Percentiles rank a stretch among this genome's conserved stretches.
These are phyloP conservation scores for Sporisorium iseilematis-ciliati DNA, from an alignment of 1,284 basidiomycete genomes.

Conservation along the genomic window DNA sequence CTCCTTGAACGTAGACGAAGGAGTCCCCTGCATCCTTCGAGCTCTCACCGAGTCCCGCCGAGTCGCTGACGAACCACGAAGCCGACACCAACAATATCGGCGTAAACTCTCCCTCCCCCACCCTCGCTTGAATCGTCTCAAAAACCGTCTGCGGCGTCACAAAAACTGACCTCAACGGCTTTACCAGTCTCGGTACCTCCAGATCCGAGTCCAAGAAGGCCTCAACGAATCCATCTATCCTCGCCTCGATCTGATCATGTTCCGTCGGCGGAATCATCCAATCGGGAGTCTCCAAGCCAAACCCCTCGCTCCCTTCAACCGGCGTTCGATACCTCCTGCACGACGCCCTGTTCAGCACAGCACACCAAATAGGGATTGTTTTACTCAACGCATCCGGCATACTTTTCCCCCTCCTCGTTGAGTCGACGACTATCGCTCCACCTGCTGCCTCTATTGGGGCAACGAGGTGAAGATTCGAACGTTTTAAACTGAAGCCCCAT, in stretches of 20 bases:
- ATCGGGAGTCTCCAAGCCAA: constrained; percentile 58
- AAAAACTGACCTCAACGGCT: constrained; percentile 78
- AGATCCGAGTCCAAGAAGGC: constrained; percentile 73
- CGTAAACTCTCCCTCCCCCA: constrained; percentile 70
- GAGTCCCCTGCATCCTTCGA: constrained; percentile 66
- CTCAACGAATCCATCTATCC: constrained; percentile 78
- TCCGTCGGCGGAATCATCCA: constrained; percentile 48
- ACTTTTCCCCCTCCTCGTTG: constrained; percentile 90
- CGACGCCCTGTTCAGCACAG: constrained; percentile 84
- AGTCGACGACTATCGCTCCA: constrained; percentile 89
- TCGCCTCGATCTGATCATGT: constrained; percentile 76
- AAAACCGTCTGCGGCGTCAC: constrained; percentile 68
- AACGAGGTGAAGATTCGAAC: constrained; percentile 87
- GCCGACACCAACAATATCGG: constrained; percentile 84
- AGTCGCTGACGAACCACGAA: constrained; percentile 75
- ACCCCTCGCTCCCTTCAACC: constrained; percentile 67
- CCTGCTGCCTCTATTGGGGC: constrained; percentile 76
- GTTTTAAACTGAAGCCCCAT: constrained; percentile 62
- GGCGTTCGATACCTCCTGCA: constrained; percentile 23
- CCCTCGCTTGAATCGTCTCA: constrained; percentile 3
- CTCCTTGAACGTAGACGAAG: constrained; percentile 86
- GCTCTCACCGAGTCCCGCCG: constrained; percentile 71
- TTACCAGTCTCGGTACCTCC: constrained; percentile 69
- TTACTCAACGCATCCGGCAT: constrained; percentile 95
- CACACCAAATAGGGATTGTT: constrained; percentile 95